Base-by-base conservation (phyloP, 495 filamentous ascomycete species). In the Trichoderma virens region DNA sequence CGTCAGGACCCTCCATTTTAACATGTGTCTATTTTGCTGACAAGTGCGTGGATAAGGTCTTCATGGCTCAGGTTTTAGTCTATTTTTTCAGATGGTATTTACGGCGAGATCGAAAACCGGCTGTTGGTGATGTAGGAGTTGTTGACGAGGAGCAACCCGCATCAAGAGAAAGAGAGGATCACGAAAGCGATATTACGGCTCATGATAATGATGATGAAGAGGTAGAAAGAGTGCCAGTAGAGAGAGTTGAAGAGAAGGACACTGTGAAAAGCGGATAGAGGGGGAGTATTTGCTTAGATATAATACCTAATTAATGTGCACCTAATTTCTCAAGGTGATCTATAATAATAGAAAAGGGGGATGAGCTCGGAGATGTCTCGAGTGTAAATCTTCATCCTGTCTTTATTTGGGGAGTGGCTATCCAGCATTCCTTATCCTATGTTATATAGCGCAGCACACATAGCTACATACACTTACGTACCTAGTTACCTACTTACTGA, bases 51-150 rank as follows among this genome's bases (percentile, higher is more conserved):
- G n/a, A 39, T 16, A 5, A 62, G 62, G 78, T 83, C 5, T 83
- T 79, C 51, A 72, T 85, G 59, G 82, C 81, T 20, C 80, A 84
- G 68, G 76, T 82, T 63, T 79, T 84, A 61, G 81, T 83, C 35
- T 78, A 81, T 70, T 70, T 81, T 54, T 81, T 83, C 62, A 73
- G 72, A 61, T 74, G 76, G 70, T 83, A 81, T 79, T 68, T 78
- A 59, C 65, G 73, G 41, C 67, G 74, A 38, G 51, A 73, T 51
- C 43, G 64, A 1, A 76, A 76, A 67, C 43, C 34, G 35, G 35
- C 11, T 18, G 27, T 13, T 59, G 38, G 20, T 2, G 23, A 39
- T 18, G 32, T 32, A 39, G 61, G 25, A 35, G 61, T 3, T 62
- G 18, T 5, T 14, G 25, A 41, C 35, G 59, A 56, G 18, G 66